Percentiles rank a stretch among this genome's conserved stretches.
Conservation (phyloP, 1,284 basidiomycete species). For the Abortiporus biennis region DNA sequence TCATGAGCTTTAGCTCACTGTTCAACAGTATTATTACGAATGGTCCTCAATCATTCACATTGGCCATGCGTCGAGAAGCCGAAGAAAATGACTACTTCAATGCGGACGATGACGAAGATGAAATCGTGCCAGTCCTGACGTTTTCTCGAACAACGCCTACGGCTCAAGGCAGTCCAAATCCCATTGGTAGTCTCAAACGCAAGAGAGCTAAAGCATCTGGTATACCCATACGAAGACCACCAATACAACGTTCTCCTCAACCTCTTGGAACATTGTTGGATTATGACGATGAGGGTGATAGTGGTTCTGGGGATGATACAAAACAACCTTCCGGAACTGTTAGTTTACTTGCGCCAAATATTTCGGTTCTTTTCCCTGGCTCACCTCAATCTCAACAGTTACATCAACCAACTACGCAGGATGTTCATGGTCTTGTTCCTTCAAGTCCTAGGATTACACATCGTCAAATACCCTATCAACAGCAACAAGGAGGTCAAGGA, state of each 20-base stretch:
- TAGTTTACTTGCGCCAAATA: constrained; percentile 7
- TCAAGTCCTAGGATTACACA: constrained; percentile 28
- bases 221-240: constrained; percentile 18
- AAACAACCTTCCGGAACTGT: constrained; percentile 3
- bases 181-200: constrained; percentile 40
- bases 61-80: too few species aligned
- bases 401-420: too few species aligned
- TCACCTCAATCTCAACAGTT: too few species aligned
- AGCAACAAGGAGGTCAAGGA: too few species aligned
- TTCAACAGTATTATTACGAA: too few species aligned
- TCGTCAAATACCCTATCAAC: constrained; percentile 37
- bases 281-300: constrained; percentile 52
- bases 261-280: constrained; percentile 59
- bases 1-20: too few species aligned
- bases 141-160: constrained; percentile 19
- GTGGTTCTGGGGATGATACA: constrained; percentile 32
- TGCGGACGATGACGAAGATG: constrained; percentile 60
- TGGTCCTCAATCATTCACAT: too few species aligned
- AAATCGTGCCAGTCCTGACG: constrained; percentile 27
- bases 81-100: constrained; percentile 94
- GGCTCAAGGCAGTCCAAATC: neutral
- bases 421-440: constrained; percentile 19
- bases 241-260: constrained; percentile 35
- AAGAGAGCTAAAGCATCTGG: constrained; percentile 35
- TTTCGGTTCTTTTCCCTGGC: constrained; percentile 14